A percentile compares a stretch with the other conserved stretches of the same genome.
phyloP scores from a whole-genome alignment of 2,329 filamentous ascomycete genomes.

The Hortaea werneckii region DNA sequence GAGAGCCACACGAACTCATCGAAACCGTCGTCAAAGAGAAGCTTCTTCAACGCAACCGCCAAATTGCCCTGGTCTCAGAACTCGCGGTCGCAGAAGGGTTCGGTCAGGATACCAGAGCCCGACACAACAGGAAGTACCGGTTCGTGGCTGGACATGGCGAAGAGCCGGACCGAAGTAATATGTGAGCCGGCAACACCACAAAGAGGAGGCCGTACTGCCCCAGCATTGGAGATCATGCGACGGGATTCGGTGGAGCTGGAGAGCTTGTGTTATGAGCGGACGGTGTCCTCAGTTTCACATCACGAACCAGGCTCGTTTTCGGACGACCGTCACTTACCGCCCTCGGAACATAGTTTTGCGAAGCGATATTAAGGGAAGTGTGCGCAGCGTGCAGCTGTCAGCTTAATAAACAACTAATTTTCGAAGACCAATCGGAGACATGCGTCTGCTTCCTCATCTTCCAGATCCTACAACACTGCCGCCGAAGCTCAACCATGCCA shows the following conservation, averaged over 20 bases:
- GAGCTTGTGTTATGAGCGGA: not conserved
- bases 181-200: not conserved
- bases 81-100: not conserved
- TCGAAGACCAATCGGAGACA: no score
- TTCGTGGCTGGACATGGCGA: not conserved
- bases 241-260: conserved; percentile 1
- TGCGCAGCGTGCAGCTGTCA: no score
- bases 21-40: not conserved
- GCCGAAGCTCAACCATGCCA: no score
- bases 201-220: not conserved
- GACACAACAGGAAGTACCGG: not conserved
- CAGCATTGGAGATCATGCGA: not conserved
- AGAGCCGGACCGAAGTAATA: not conserved
- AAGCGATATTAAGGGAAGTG: no score
- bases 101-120: not conserved
- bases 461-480: no score
- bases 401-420: no score
- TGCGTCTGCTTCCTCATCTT: no score
- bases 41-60: not conserved
- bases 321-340: no score
- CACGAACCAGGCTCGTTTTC: no score
- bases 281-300: no score
- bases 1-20: no score
- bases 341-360: no score
- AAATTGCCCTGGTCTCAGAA: not conserved